These are phyloP conservation scores for Cicer pinnatifidum DNA, from an alignment of 306 rosid species.

Conservation along the genomic window DNA sequence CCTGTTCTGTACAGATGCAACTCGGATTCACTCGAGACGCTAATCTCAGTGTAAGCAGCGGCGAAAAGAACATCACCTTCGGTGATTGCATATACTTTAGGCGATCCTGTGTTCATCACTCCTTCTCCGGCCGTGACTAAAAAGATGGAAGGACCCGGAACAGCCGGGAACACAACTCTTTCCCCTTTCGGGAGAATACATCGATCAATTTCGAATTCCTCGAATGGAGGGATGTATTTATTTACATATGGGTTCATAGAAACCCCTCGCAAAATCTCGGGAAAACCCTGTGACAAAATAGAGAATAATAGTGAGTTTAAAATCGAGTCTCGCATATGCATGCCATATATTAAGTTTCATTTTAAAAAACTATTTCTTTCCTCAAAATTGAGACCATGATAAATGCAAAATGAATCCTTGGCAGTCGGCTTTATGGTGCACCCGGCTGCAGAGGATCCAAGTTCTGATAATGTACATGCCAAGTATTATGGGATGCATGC, in stretches of 20 bases:
- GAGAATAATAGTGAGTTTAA: neutral
- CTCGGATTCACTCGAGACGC: conserved; percentile 58
- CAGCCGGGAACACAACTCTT: conserved; percentile 63
- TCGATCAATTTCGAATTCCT: conserved; percentile 85
- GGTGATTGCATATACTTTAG: conserved; percentile 48
- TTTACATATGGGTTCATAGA: conserved; percentile 60
- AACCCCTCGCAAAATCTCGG: conserved; percentile 76
- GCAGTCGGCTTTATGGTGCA: too few relatives aligned
- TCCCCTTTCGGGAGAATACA: conserved; percentile 70
- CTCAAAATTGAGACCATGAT: neutral
- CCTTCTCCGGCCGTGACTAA: conserved; percentile 72
- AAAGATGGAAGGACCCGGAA: conserved; percentile 83
- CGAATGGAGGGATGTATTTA: conserved; percentile 78
- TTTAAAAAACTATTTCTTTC: neutral
- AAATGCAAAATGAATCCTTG: neutral
- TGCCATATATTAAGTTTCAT: neutral
- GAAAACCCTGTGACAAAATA: conserved; percentile 66
- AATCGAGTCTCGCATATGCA: neutral
- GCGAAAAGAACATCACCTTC: conserved; percentile 87
- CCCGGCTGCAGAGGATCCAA: too few relatives aligned
- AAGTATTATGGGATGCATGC: neutral
- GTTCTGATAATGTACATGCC: neutral
- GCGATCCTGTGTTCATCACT: conserved; percentile 50
- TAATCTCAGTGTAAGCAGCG: conserved; percentile 72
- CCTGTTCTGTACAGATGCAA: conserved; percentile 81